Base-by-base conservation (phyloP, 495 filamentous ascomycete genomes). In the Staphylotrichum longicolle region DNA sequence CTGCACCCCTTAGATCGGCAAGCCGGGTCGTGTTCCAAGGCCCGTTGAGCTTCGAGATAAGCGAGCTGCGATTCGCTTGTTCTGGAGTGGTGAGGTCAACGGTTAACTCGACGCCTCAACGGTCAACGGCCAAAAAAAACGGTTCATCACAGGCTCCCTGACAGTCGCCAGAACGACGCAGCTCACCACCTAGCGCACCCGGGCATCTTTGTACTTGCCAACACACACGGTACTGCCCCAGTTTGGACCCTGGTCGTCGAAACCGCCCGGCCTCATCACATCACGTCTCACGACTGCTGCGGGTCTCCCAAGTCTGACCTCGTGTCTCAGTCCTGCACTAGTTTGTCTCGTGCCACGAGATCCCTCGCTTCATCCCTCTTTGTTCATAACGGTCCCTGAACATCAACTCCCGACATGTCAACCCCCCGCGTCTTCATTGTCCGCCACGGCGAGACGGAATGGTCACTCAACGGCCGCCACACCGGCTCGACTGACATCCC, bases 371-470 rank as follows among this genome's bases (percentile, higher is more conserved):
- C 5, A 39, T 39, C 11, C 11, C 11, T 45, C 42, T 14, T 27
- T 27, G 20, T 27, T 27, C 20, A 27, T 27, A 27, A 27, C 20
- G n/a, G 42, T 45, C n/a, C 10, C 45, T 20, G 15, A 45, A 14
- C 12, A 14, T 14, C 42, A 27, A 27, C 20, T 27, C 20, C 20
- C 42, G 41, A 39, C 41, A 80, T 80, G 78, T 45, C 77, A 34
- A 85, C 88, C 9, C 92, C 94, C 5, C 83, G 92, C 53, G 88
- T 92, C 73, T 97, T 97, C 82, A 88, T 98, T 61, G 80, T 94
- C 77, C 90, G 94, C 65, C 94, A 98, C 68, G 84, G 84, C 75
- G 94, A 98, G 76, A 98, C 94, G 3, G 91, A 95, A 81, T 98
- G 94, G 94, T 96, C 93, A 2, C 83, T 97, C 44, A 91, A 90